Evolutionary conservation across 306 rosid genomes (phyloP).

Genomic region (Heteromeles arbutifolia): DNA sequence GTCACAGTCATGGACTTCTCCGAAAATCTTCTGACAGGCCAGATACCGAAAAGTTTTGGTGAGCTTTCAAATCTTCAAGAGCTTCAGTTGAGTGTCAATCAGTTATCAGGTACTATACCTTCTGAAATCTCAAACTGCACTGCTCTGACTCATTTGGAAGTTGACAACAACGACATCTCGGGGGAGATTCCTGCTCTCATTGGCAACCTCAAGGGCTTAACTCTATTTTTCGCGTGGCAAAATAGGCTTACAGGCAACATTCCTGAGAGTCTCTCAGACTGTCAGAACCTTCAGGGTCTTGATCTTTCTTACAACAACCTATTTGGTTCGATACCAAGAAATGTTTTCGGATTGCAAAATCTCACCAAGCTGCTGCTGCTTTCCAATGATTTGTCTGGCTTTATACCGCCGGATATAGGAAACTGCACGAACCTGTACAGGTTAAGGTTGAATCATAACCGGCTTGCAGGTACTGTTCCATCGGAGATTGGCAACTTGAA

Average conservation of each 20-base stretch:
- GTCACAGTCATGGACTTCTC: constrained; percentile 61
- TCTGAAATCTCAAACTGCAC: constrained; percentile 58
- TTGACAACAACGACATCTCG: constrained; percentile 68
- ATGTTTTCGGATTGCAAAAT: constrained; percentile 47
- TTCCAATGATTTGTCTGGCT: constrained; percentile 70
- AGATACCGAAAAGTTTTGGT: constrained; percentile 63
- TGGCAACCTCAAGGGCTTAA: constrained; percentile 67
- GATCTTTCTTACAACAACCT: constrained; percentile 70
- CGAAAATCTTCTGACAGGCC: constrained; percentile 62
- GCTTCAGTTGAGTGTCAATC: constrained; percentile 77
- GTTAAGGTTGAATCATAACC: constrained; percentile 56
- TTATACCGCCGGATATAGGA: constrained; percentile 69
- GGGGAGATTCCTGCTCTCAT: constrained; percentile 62
- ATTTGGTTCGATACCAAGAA: constrained; percentile 57
- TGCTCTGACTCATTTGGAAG: constrained; percentile 52
- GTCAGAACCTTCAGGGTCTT: constrained; percentile 56
- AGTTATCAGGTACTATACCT: constrained; percentile 61
- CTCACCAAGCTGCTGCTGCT: constrained; percentile 65
- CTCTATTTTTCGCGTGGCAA: constrained; percentile 66
- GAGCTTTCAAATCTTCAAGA: constrained; percentile 54
- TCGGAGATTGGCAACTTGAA: constrained; percentile 64
- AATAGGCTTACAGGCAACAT: constrained; percentile 64
- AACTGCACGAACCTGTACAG: constrained; percentile 66
- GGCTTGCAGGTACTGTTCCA: constrained; percentile 61
- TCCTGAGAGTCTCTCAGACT: constrained; percentile 64